Evolutionary conservation across 2,329 filamentous ascomycete genomes (phyloP).

Genomic region (Tolypocladium nubicola): DNA sequence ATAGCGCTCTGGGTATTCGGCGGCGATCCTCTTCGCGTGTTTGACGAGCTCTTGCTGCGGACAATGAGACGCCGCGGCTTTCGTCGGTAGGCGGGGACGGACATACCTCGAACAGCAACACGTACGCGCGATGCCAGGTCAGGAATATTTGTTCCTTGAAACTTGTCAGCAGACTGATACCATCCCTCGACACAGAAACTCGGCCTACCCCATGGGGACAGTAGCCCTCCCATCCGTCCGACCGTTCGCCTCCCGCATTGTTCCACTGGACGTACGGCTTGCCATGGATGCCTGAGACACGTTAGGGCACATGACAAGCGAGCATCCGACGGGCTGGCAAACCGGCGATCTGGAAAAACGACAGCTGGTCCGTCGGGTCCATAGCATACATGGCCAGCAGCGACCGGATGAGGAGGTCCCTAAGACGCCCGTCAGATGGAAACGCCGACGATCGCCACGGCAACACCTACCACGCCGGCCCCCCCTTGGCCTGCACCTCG

Average conservation of each 20-base stretch:
- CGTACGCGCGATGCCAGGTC: conserved; percentile 46
- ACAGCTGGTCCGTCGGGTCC: conserved; percentile 29
- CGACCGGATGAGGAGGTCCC: conserved; percentile 40
- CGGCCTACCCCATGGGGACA: conserved; percentile 35
- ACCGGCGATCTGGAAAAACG: conserved; percentile 41
- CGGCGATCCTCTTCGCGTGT: conserved; percentile 34
- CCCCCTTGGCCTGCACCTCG: conserved; percentile 27
- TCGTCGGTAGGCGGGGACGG: no score
- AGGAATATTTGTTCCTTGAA: conserved; percentile 36
- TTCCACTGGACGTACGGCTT: conserved; percentile 32
- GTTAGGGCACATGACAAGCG: conserved; percentile 2
- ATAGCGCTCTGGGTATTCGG: conserved; percentile 25
- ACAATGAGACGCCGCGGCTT: conserved; percentile 2
- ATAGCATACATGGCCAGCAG: conserved; percentile 30
- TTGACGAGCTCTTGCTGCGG: conserved; percentile 40
- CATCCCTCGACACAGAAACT: background rate
- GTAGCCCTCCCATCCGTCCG: conserved; percentile 26
- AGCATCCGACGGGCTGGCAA: background rate
- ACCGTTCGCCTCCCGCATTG: conserved; percentile 20
- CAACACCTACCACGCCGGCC: conserved; percentile 30
- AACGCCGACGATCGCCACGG: background rate
- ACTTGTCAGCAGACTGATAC: background rate
- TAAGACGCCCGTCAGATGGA: conserved; percentile 10
- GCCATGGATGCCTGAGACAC: conserved; percentile 26
- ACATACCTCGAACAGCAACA: conserved; percentile 42